These are phyloP conservation scores for Penicillium roqueforti DNA, from an alignment of 495 filamentous ascomycete genomes.

Conservation along the genomic window DNA sequence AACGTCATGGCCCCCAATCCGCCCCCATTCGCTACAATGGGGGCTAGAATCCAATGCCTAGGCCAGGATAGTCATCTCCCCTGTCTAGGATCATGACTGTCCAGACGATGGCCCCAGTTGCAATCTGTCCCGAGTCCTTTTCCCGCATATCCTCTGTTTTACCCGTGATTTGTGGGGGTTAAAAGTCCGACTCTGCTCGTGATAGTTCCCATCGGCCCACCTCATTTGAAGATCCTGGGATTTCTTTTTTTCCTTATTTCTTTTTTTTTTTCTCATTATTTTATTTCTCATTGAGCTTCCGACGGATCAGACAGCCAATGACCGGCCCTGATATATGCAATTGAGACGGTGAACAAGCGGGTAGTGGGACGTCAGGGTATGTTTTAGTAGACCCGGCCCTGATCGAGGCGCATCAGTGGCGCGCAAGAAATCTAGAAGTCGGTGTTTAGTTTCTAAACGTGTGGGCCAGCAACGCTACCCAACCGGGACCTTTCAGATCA, in stretches of 20 bases:
- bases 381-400: background rate
- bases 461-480: slow-evolving; percentile 9
- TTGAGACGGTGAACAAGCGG: background rate
- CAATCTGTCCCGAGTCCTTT: background rate
- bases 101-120: slow-evolving; percentile 4
- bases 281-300: background rate
- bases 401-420: background rate
- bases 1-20: slow-evolving; percentile 10
- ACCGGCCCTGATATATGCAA: background rate
- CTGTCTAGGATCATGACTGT: slow-evolving; percentile 5
- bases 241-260: background rate
- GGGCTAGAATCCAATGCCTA: slow-evolving; percentile 8
- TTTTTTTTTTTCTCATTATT: background rate
- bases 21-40: slow-evolving; percentile 8
- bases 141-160: background rate
- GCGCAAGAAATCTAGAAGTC: slow-evolving; percentile 6
- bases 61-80: background rate
- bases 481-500: slow-evolving; percentile 2
- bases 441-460: slow-evolving; percentile 3
- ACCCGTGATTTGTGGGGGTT: slow-evolving; percentile 9
- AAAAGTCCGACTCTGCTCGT: slow-evolving; percentile 11
- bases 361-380: background rate
- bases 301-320: background rate
- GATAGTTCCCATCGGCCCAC: slow-evolving; percentile 14
- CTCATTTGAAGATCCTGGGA: slow-evolving; percentile 1